phyloP scores from a whole-genome alignment of 2,329 filamentous ascomycete genomes.

The Thielaviopsis musarum region DNA sequence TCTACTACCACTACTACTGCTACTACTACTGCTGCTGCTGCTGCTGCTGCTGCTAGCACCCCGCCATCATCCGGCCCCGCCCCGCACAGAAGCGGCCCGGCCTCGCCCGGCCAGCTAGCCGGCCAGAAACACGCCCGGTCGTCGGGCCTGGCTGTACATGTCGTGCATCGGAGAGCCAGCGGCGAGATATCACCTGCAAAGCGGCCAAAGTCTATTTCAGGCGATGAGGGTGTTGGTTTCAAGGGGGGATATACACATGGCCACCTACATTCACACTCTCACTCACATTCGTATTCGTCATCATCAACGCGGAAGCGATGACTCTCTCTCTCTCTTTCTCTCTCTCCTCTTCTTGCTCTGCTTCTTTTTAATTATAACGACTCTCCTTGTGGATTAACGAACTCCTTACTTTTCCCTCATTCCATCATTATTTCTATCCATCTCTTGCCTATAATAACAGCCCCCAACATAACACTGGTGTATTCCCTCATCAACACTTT shows the following conservation, averaged over 20 bases:
- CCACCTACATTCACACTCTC: neutral
- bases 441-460: neutral
- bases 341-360: neutral
- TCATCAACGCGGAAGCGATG: neutral
- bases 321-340: constrained; percentile 8
- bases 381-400: neutral
- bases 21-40: neutral
- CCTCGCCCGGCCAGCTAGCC: neutral
- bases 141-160: neutral
- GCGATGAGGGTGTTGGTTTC: constrained; percentile 1
- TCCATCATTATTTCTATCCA: neutral
- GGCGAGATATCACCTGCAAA: constrained; percentile 29
- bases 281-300: neutral
- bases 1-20: neutral
- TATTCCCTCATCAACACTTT: neutral
- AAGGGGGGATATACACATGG: neutral
- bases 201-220: constrained; percentile 20
- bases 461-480: neutral
- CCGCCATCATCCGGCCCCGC: too few species aligned
- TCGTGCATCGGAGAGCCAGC: constrained; percentile 19
- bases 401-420: neutral
- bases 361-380: neutral
- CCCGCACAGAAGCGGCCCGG: too few species aligned
- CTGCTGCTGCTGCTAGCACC: neutral
- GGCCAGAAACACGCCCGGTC: neutral